Base-by-base conservation (phyloP, 805 yeast genomes). In the Clavispora phyllophila region DNA sequence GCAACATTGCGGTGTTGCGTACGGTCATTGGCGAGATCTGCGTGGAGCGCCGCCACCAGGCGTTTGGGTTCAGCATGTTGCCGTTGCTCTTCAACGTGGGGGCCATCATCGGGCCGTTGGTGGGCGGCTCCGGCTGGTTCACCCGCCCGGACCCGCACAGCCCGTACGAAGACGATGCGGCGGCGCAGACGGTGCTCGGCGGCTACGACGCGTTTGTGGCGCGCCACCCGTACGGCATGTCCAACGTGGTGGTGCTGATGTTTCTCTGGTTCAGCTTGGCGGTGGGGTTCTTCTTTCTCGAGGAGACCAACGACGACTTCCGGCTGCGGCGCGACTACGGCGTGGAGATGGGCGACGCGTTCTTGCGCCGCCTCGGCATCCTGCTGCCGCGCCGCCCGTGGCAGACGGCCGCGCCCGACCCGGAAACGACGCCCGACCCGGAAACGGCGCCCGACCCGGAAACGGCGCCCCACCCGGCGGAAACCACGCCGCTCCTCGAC, bases 11-110 rank as follows among this genome's bases (percentile, higher is more conserved):
- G 0, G 84, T 81, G n/a, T 54, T 81, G 25, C 62, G 87, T 56
- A 81, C 87, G 0, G 61, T 72, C 38, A 66, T 81, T 36, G 87
- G 85, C 3, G 87, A 81, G 54, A 59, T 78, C 13, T 82, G 83
- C 4, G 58, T 62, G 5, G 76, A 80, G 43, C 65, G 78, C 40
- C 64, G 67, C 27, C 85, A 81, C 54, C 84, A 81, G 56, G 82
- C 84, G 9, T 42, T 79, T 8, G 85, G 85, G 1, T 79, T 81
- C 51, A 71, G 81, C 33, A 74, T 78, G 3, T 66, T 81, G 60
- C 86, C 87, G 0, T 57, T 81, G 28, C 60, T 81, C 12, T 82
- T 78, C 73, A 81, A 81, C 53, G 49, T 79, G 17, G 87, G 87
- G 5, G 62, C 76, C 22, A 72, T 80, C 12, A 53, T 81, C 12